Evolutionary conservation across 345 rosid genomes (phyloP).

Genomic region (thale cress (Arabidopsis thaliana)): DNA sequence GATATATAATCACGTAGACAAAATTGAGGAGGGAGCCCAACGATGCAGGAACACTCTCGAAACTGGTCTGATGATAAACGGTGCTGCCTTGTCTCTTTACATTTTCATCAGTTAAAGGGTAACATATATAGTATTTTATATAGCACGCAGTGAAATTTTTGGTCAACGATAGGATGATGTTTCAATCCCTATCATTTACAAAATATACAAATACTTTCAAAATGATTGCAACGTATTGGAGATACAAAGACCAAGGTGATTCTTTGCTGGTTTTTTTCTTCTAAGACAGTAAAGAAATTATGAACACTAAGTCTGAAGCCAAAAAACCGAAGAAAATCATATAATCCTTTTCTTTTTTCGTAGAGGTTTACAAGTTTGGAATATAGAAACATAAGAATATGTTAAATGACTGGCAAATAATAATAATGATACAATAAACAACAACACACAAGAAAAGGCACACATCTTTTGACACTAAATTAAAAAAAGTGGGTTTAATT

Average conservation of each 20-base stretch:
- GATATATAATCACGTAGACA: neutral
- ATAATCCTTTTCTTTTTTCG: neutral
- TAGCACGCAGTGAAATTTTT: neutral
- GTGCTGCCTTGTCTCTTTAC: slow-evolving; percentile 30
- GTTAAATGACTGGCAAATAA: slow-evolving; percentile 20
- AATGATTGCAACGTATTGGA: neutral
- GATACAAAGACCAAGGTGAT: neutral
- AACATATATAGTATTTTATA: neutral
- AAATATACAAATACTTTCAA: neutral
- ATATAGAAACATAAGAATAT: slow-evolving; percentile 15
- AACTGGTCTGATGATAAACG: slow-evolving; percentile 16
- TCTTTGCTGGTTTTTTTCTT: neutral
- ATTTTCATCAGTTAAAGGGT: neutral
- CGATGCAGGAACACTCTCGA: slow-evolving; percentile 8
- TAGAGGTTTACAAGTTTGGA: neutral
- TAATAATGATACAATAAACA: slow-evolving; percentile 31
- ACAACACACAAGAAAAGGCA: slow-evolving; percentile 5
- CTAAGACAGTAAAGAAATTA: neutral
- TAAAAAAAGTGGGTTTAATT: slow-evolving; percentile 19
- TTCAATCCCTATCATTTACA: neutral
- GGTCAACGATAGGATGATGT: neutral
- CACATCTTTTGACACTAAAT: neutral
- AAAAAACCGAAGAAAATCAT: neutral
- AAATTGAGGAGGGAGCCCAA: neutral
- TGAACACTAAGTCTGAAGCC: neutral